Evolutionary conservation across 352 stramenopile genomes (phyloP).

Genomic region (Hyaloperonospora brassicae): DNA sequence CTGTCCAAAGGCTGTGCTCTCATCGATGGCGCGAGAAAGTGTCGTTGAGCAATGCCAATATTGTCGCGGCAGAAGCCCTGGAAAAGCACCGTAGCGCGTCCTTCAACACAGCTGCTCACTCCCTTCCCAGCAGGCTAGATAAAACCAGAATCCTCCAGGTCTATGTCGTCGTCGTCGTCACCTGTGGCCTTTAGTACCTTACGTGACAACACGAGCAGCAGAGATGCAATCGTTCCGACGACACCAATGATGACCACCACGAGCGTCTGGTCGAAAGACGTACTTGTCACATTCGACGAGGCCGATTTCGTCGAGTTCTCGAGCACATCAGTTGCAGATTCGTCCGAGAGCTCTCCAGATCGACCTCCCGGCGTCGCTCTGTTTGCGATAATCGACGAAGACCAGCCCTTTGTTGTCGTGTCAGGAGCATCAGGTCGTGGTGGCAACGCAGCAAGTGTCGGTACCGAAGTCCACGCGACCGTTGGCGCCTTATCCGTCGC

Average conservation of each 20-base stretch:
- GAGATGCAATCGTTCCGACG: slow-evolving; percentile 39
- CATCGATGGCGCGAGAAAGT: no score
- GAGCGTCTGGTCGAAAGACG: slow-evolving; percentile 38
- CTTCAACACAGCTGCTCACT: no score
- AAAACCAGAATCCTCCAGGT: slow-evolving; percentile 19
- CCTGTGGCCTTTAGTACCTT: slow-evolving; percentile 44
- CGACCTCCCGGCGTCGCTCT: slow-evolving; percentile 10
- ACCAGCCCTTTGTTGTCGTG: neutral
- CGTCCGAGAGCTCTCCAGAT: slow-evolving; percentile 3
- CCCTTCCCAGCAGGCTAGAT: slow-evolving; percentile 10
- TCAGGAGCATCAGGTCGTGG: slow-evolving; percentile 8
- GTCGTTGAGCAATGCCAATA: no score
- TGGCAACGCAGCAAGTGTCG: neutral
- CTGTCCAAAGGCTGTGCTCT: no score
- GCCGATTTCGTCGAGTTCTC: slow-evolving; percentile 19
- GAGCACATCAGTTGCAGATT: slow-evolving; percentile 7
- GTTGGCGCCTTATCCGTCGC: slow-evolving; percentile 5
- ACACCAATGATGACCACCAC: slow-evolving; percentile 52
- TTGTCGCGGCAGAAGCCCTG: no score
- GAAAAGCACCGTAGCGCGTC: no score
- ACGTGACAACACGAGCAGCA: slow-evolving; percentile 47
- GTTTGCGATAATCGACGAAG: slow-evolving; percentile 5
- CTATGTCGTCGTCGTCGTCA: slow-evolving; percentile 36
- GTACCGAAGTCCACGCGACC: slow-evolving; percentile 1
- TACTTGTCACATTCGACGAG: slow-evolving; percentile 13